These are phyloP conservation scores for Toxicodendron radicans DNA, from an alignment of 345 rosid species.

Conservation along the genomic window DNA sequence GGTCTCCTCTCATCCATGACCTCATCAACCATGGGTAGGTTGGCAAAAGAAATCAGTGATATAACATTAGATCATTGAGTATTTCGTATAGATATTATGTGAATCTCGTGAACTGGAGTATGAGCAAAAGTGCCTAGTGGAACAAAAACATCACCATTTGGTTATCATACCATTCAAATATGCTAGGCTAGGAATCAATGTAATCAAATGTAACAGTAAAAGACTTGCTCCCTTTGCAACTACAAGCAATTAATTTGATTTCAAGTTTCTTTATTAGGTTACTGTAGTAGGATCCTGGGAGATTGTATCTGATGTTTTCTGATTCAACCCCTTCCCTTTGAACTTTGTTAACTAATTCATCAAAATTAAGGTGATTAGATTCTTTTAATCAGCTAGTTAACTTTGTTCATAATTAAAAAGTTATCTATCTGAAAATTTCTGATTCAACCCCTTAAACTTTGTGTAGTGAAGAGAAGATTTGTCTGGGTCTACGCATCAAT, in stretches of 20 bases:
- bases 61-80: neutral
- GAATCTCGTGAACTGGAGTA: neutral
- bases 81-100: neutral
- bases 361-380: too few species aligned
- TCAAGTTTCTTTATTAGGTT: neutral
- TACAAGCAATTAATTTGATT: neutral
- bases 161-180: neutral
- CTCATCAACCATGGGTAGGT: conserved; percentile 89
- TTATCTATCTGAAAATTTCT: conserved; percentile 10
- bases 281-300: neutral
- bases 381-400: too few species aligned
- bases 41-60: neutral
- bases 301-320: neutral
- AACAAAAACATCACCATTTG: neutral
- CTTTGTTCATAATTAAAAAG: too few species aligned
- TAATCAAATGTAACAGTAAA: neutral
- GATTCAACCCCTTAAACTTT: conserved; percentile 18
- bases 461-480: conserved; percentile 76
- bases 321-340: too few species aligned
- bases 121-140: neutral
- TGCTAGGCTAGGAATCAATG: neutral
- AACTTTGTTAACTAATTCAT: too few species aligned
- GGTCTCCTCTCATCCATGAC: conserved; percentile 89
- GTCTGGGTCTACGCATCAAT: conserved; percentile 83
- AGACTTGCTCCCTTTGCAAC: neutral